These are phyloP conservation scores for Cucurbita moschata DNA, from an alignment of 306 rosid genomes.

Conservation along the genomic window DNA sequence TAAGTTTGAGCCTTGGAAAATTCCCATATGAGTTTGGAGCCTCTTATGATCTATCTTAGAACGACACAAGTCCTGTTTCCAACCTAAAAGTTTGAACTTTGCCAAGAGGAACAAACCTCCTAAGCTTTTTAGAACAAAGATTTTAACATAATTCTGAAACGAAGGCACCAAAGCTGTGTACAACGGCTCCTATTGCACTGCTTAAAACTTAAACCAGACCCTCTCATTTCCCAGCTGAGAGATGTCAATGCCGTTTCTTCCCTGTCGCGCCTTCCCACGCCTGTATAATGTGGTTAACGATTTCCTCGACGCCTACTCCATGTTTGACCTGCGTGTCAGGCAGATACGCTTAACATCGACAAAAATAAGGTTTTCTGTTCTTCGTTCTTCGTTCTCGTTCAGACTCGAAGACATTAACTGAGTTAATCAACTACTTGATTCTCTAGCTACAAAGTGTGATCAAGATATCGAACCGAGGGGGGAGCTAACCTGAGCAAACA, in stretches of 20 bases:
- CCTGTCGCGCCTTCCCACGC: slow-evolving; percentile 68
- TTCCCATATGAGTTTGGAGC: background rate
- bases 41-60: background rate
- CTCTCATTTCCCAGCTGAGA: background rate
- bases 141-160: background rate
- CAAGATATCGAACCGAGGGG: background rate
- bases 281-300: slow-evolving; percentile 49
- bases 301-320: slow-evolving; percentile 62
- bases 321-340: slow-evolving; percentile 56
- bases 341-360: background rate
- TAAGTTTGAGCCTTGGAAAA: background rate
- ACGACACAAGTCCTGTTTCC: too few species aligned
- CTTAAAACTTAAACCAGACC: background rate
- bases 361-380: background rate
- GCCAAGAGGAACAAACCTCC: background rate
- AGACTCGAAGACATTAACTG: background rate
- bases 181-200: background rate
- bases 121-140: background rate
- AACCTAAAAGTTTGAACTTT: background rate
- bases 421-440: background rate
- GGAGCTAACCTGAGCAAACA: slow-evolving; percentile 80
- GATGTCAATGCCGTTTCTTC: slow-evolving; percentile 43
- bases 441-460: background rate
- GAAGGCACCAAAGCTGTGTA: background rate
- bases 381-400: background rate